phyloP scores from a whole-genome alignment of 2,329 filamentous ascomycete species.

The Verticillium klebahnii region DNA sequence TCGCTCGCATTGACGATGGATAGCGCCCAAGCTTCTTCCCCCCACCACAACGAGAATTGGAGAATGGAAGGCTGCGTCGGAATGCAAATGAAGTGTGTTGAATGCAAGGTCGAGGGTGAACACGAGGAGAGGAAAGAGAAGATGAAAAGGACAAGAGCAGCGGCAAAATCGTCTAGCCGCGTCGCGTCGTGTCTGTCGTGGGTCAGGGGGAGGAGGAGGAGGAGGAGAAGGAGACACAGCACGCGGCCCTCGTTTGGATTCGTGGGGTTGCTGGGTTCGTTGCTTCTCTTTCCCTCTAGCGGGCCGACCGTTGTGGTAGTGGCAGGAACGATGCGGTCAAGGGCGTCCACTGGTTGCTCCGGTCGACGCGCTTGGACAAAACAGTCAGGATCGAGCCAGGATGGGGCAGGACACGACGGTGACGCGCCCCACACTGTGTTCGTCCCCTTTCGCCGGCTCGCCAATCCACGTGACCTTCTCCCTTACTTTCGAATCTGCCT shows the following conservation, averaged over 20 bases:
- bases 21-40: neutral
- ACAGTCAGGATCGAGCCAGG: neutral
- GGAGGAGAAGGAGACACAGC: neutral
- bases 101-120: neutral
- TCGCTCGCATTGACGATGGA: neutral
- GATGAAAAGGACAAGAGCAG: neutral
- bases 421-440: neutral
- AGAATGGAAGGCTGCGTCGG: neutral
- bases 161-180: neutral
- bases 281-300: neutral
- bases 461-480: neutral
- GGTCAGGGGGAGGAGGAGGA: neutral
- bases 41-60: neutral
- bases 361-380: neutral
- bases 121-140: slow-evolving; percentile 5
- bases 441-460: neutral
- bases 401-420: neutral
- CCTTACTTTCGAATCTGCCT: neutral
- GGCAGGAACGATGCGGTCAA: neutral
- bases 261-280: neutral
- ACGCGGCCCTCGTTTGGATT: neutral
- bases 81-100: neutral
- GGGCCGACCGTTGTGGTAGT: neutral
- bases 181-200: neutral
- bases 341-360: neutral